Evolutionary conservation across 1,284 basidiomycete species (phyloP).

Genomic region (Cutaneotrichosporon sp.): DNA sequence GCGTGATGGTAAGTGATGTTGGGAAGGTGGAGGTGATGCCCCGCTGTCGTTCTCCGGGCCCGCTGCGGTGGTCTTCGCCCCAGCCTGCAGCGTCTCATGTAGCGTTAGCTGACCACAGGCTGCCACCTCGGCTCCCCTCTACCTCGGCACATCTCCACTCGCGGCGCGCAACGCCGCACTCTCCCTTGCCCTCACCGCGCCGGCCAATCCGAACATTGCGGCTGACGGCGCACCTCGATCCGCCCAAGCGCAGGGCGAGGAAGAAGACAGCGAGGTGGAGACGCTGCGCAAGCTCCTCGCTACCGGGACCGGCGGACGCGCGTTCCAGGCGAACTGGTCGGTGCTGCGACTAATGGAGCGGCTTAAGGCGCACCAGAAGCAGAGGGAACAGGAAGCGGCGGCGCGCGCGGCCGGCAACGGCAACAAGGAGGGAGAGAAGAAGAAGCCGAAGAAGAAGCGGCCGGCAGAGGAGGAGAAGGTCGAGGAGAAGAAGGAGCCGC

Average conservation of each 20-base stretch:
- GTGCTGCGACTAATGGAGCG: conserved; percentile 42
- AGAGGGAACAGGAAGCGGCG: conserved; percentile 22
- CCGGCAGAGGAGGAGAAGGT: conserved; percentile 16
- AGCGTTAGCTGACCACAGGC: conserved; percentile 43
- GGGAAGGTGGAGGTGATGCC: background rate
- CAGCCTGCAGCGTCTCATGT: too few relatives aligned
- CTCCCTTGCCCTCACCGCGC: conserved; percentile 47
- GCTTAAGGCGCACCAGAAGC: conserved; percentile 22
- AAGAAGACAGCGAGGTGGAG: conserved; percentile 34
- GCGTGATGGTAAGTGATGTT: conserved; percentile 47
- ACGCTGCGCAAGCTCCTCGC: conserved; percentile 40
- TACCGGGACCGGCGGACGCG: conserved; percentile 32
- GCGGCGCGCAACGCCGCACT: conserved; percentile 52
- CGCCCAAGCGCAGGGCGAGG: conserved; percentile 12
- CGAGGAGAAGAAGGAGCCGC: conserved; percentile 13
- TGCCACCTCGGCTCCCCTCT: conserved; percentile 53
- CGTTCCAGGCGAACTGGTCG: conserved; percentile 45
- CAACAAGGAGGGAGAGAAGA: conserved; percentile 16
- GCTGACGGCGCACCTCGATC: conserved; percentile 42
- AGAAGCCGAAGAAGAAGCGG: conserved; percentile 22
- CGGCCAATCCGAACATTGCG: conserved; percentile 40
- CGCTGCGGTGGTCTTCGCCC: too few relatives aligned
- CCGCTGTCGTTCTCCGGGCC: too few relatives aligned
- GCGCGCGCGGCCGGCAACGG: conserved; percentile 22
- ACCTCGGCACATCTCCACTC: conserved; percentile 52